These are phyloP conservation scores for Hemisphaericaspora lyxosophila DNA, from an alignment of 1,139 yeast species.

Conservation along the genomic window DNA sequence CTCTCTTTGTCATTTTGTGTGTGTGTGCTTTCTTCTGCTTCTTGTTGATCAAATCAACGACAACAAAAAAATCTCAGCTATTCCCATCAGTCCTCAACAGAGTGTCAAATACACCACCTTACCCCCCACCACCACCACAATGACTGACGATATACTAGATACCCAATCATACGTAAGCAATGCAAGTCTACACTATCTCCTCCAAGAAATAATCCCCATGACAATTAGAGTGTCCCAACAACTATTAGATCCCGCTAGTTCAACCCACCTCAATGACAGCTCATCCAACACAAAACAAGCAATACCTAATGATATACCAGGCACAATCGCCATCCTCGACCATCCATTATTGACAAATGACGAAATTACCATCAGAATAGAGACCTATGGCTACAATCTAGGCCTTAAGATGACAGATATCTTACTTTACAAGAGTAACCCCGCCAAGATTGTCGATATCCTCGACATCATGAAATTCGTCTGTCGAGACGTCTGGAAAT, in stretches of 20 bases:
- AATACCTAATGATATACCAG: conserved; percentile 34
- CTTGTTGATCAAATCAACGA: too few relatives aligned
- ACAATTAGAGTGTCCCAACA: conserved; percentile 54
- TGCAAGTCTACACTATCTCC: conserved; percentile 55
- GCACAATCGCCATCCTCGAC: conserved; percentile 42
- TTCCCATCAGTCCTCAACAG: too few relatives aligned
- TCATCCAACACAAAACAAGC: conserved; percentile 20
- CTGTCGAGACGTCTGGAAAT: conserved; percentile 88
- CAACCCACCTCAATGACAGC: conserved; percentile 7
- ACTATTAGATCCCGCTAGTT: conserved; percentile 13
- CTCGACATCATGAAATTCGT: conserved; percentile 86
- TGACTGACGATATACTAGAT: conserved; percentile 23
- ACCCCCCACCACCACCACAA: conserved; percentile 2
- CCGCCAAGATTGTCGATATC: conserved; percentile 47
- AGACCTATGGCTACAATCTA: conserved; percentile 68
- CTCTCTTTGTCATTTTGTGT: too few relatives aligned
- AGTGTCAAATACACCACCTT: too few relatives aligned
- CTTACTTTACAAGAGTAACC: conserved; percentile 47
- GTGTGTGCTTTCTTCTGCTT: too few relatives aligned
- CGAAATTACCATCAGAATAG: conserved; percentile 60
- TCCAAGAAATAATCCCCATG: conserved; percentile 75
- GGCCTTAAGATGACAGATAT: conserved; percentile 76
- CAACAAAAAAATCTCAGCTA: too few relatives aligned
- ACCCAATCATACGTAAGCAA: conserved; percentile 40
- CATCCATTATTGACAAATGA: conserved; percentile 40